Evolutionary conservation across 2,329 filamentous ascomycete genomes (phyloP), one percentile per base, ranked within the genome.

Genomic region (Aureobasidium mangrovei): DNA sequence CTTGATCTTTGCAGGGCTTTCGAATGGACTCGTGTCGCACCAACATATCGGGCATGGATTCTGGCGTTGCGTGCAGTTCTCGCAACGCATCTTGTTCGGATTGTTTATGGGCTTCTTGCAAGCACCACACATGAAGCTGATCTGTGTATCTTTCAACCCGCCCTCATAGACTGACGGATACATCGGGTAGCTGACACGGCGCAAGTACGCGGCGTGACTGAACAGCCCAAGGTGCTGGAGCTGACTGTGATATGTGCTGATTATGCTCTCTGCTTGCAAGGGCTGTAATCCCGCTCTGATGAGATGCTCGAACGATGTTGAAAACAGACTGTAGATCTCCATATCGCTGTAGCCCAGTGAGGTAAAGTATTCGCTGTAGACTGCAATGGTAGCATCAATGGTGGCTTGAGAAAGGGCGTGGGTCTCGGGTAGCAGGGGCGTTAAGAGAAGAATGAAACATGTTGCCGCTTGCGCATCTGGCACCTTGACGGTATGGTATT

Each of bases 151-250:
- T 53, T 74, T 73, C 28, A 79, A 68, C 1, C 73, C 74, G 60
- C 80, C 77, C 55, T 82, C 78, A 61, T 81, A 81, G 18, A 81
- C 76, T 7, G 74, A 69, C 7, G 78, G 77, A 57, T 80, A 81
- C 3, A 69, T 68, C 3, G 79, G 75, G 52, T 81, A 80, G 47
- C 75, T 72, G 36, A 79, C 67, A 41, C 75, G 72, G 28, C 81
- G 77, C n/a, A 84, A 67, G 33, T 77, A 71, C 7, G 79, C 77
- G 4, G 80, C 80, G 61, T 67, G 74, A 64, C 70, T 76, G 67
- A 67, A 79, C 46, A 74, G 72, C 49, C 62, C 71, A 9, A 74
- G 67, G 27, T 65, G 66, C 18, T 72, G 64, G 26, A 84, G 70
- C 54, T 79, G 77, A 47, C 76, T 74, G 64, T 84, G 78, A 63